Evolutionary conservation across 1,284 basidiomycete genomes (phyloP), one percentile per base, ranked within the genome.

Genomic region (Malassezia vespertilionis): DNA sequence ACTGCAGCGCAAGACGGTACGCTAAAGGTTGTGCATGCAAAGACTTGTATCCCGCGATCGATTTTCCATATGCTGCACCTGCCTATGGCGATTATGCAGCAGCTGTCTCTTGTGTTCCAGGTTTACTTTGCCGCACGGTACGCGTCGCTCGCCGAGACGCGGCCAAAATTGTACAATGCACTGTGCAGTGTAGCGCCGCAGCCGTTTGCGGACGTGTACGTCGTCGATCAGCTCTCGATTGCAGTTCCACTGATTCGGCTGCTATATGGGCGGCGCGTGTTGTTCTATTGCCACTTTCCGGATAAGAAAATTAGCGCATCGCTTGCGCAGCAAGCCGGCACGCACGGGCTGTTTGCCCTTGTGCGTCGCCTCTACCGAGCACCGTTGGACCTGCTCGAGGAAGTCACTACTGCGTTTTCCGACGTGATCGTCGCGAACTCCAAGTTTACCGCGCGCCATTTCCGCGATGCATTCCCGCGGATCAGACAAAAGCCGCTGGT

Each of bases 211-310:
- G 91, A 97, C 66, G 80, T 95, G 22, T 90, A 83, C 74, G 82
- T 97, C 52, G 83, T 96, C 14, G 93, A 97, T 73, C 91, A 96
- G 70, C 80, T 96, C 17, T 86, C 86, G 1, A 86, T 87, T 2
- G 87, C 84, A 52, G 77, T 96, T 15, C 91, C 91, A 0, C 75
- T 91, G 53, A 75, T 97, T 1, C 78, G 85, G 11, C 70, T 76
- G 41, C 67, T 85, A 9, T 78, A 77, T 2, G 75, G 76, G 10
- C 85, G 80, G 9, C 80, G 86, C 1, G 83, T 93, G 20, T 80
- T 97, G 14, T 97, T 95, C 73, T 97, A 97, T 72, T 93, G 89
- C 62, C 91, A 97, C 71, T 97, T 96, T 63, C 91, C 93, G 0
- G 66, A 69, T 42, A 86, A 85, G 2, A 80, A 79, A 17, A 84